Evolutionary conservation across 2,329 filamentous ascomycete genomes (phyloP).

Genomic region (Trichoderma sp.): DNA sequence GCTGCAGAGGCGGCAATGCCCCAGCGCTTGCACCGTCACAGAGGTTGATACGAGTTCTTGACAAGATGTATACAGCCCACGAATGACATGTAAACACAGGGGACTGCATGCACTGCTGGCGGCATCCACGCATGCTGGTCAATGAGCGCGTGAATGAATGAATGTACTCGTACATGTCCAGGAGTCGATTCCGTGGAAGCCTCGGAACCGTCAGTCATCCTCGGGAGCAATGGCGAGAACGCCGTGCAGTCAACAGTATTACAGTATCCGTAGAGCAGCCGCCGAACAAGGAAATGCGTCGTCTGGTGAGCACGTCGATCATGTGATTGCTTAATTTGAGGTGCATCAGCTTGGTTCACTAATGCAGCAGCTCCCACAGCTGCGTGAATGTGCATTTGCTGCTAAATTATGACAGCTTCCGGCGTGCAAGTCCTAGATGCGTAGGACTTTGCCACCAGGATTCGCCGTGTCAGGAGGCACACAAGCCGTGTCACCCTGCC

Average conservation of each 20-base stretch:
- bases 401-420: slow-evolving; percentile 14
- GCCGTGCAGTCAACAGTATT: too few species aligned
- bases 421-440: slow-evolving; percentile 14
- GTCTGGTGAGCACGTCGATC: background rate
- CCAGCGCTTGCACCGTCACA: background rate
- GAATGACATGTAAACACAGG: background rate
- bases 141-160: background rate
- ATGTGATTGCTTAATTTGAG: slow-evolving; percentile 11
- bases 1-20: background rate
- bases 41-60: background rate
- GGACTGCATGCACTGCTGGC: background rate
- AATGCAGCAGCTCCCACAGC: background rate
- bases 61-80: background rate
- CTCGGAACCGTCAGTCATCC: background rate
- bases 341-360: background rate
- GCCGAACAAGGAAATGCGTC: slow-evolving; percentile 2
- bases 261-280: too few species aligned
- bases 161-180: background rate
- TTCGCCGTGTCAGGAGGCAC: slow-evolving; percentile 20
- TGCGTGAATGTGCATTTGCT: background rate
- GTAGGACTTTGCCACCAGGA: slow-evolving; percentile 20
- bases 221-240: background rate
- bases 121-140: background rate
- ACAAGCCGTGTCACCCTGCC: slow-evolving; percentile 19
- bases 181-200: background rate